A percentile compares a stretch with the other conserved stretches of the same genome.
Conservation (phyloP, 2,329 filamentous ascomycete genomes). For the Fonsecaea pedrosoi region DNA sequence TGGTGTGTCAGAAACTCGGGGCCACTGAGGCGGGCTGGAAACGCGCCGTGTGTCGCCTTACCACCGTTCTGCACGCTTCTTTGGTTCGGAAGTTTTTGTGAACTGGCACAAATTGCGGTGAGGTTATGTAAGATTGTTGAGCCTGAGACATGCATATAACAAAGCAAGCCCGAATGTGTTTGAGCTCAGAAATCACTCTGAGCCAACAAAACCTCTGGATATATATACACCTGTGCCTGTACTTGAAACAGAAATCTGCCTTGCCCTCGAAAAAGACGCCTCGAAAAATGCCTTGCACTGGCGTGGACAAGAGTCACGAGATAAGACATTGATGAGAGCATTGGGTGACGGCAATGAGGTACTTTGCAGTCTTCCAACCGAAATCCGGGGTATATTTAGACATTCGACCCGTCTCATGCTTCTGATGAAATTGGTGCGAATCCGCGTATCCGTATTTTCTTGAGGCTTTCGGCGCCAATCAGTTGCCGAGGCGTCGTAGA, state of each 20-base stretch:
- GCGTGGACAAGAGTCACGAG: background rate
- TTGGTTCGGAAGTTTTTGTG: slow-evolving; percentile 6
- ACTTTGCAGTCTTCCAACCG: background rate
- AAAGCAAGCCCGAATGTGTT: slow-evolving; percentile 8
- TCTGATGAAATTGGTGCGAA: background rate
- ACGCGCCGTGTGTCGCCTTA: slow-evolving; percentile 9
- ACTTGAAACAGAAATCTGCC: background rate
- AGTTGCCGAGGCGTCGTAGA: slow-evolving; percentile 4
- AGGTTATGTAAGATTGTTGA: slow-evolving; percentile 27
- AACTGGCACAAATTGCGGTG: slow-evolving; percentile 18
- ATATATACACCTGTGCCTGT: background rate
- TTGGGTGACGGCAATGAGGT: background rate
- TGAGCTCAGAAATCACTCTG: slow-evolving; percentile 9
- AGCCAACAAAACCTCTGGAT: background rate
- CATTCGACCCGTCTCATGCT: slow-evolving; percentile 2
- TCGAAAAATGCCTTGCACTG: background rate
- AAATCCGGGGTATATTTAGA: slow-evolving; percentile 8
- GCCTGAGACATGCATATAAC: slow-evolving; percentile 27
- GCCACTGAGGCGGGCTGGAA: slow-evolving; percentile 14
- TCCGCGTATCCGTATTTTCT: slow-evolving; percentile 1
- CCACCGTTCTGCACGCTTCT: slow-evolving; percentile 8
- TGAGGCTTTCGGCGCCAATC: background rate
- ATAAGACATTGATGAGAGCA: background rate
- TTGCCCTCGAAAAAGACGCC: slow-evolving; percentile 7
- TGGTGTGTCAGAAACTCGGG: slow-evolving; percentile 16